Evolutionary conservation across 768 basidiomycete species (phyloP).

Genomic region (Naganishia onofrii): DNA sequence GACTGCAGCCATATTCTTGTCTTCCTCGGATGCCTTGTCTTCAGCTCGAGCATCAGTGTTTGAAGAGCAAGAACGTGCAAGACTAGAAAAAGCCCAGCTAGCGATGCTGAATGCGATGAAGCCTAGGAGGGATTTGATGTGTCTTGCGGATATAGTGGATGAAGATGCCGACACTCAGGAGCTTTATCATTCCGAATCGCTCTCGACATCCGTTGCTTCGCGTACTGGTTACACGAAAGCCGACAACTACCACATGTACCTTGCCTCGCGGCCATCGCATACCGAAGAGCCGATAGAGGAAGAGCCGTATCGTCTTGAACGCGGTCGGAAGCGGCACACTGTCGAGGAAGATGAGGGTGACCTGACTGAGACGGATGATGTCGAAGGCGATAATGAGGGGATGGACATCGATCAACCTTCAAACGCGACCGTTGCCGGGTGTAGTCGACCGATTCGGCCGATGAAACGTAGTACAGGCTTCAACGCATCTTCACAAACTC

Average conservation of each 20-base stretch:
- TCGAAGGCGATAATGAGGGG: background rate
- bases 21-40: constrained; percentile 17
- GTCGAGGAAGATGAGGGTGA: constrained; percentile 13
- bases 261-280: background rate
- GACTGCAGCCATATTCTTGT: constrained; percentile 1
- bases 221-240: background rate
- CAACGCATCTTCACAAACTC: background rate
- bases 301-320: constrained; percentile 9
- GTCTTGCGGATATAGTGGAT: constrained; percentile 20
- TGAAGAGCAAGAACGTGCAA: constrained; percentile 1
- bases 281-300: background rate
- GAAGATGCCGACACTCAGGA: background rate
- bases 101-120: constrained; percentile 13
- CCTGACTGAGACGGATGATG: constrained; percentile 9
- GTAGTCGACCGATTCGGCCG: constrained; percentile 6
- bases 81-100: background rate
- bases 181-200: background rate
- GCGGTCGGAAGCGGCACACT: constrained; percentile 13
- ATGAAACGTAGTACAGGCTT: background rate
- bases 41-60: background rate
- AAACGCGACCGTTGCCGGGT: background rate
- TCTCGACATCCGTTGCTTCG: background rate
- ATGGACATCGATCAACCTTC: constrained; percentile 1
- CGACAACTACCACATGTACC: constrained; percentile 13
- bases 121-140: constrained; percentile 17